Base-by-base conservation (phyloP, 352 stramenopile species). In the Plasmopara muralis region DNA sequence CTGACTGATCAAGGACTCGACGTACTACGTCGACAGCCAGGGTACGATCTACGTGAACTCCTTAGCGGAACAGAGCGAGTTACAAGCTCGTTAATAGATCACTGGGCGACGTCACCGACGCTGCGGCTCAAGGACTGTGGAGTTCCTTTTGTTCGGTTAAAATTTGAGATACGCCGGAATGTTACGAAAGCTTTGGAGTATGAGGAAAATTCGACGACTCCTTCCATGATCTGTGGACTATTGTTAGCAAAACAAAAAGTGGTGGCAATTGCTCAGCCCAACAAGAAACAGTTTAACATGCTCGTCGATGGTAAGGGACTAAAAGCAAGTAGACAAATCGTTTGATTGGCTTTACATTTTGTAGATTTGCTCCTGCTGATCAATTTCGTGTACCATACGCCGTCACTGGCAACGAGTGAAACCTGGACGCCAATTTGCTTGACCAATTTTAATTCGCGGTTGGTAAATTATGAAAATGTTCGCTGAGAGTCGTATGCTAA, bases 351-450 rank as follows among this genome's bases (percentile, higher is more conserved):
- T 5, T 14, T 15, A 41, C 31, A 12, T 35, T 50, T 25, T 54
- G 25, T 57, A 90, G 76, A 90, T 49, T 54, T 90, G 31, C 25
- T 84, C 25, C 55, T 90, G 18, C 52, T 90, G 16, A 61, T 75
- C 44, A 85, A 86, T 50, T 85, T 90, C 48, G 66, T 90, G n/a
- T 85, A 81, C 46, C 62, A 87, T 55, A 78, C 74, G 16, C 72
- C 75, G 35, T 85, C 74, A 37, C 66, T 90, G 25, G 51, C 55
- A 0, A 78, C 63, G 35, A 77, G 70, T 10, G 79, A 90, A 62
- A 85, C 79, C 6, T 90, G 79, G 76, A 87, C 73, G 25, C 79
- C 79, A 1, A 75, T 87, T 13, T 87, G 76, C 38, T 60, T 89
- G 14, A 63, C 76, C 6, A 62, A 64, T 20, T 89, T 89, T 52